Base-by-base conservation (phyloP, 352 stramenopile species). In the Globisporangium nagaii region DNA sequence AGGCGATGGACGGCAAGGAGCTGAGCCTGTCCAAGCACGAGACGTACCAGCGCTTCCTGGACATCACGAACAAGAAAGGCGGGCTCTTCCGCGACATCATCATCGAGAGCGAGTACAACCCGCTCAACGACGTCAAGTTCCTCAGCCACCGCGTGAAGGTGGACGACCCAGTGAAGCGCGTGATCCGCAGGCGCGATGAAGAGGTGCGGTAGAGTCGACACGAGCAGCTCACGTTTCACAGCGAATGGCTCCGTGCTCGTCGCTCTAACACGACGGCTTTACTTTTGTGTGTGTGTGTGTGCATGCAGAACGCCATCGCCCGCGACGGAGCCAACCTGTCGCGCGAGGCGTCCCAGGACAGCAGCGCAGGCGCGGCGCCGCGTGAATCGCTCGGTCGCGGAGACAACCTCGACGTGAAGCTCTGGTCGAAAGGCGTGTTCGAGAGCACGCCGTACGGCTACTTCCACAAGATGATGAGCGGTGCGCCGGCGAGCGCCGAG, bases 401-500 rank as follows among this genome's bases (percentile, higher is more conserved):
- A 32, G 81, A 91, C 53, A 92, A 89, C 49, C 46, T 89, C 35
- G 78, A 92, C 48, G 75, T 85, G 28, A 87, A 86, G 47, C 71
- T 88, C 20, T 92, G 75, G 73, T 77, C 81, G 20, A 81, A 76
- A 45, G 81, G 81, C 19, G 74, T 77, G 20, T 87, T 79, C 35
- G 81, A 92, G 62, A 87, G 74, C 70, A 92, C 81, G 12, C 79
- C 79, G 39, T 89, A 91, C 54, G 81, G 81, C 8, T 92, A 90
- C 54, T 91, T 91, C 70, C 72, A 91, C 73, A 90, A 88, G 58
- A 84, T 88, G 70, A 88, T 88, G 76, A 77, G 58, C 53, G 79
- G 60, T 47, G 74, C 65, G n/a, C n/a, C n/a, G 0, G 58, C 68
- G 15, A 79, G 57, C 52, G 53, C 62, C 0, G 70, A 82, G 55